These are phyloP conservation scores for Ogataea neopini DNA, from an alignment of 805 yeast genomes.

Conservation along the genomic window DNA sequence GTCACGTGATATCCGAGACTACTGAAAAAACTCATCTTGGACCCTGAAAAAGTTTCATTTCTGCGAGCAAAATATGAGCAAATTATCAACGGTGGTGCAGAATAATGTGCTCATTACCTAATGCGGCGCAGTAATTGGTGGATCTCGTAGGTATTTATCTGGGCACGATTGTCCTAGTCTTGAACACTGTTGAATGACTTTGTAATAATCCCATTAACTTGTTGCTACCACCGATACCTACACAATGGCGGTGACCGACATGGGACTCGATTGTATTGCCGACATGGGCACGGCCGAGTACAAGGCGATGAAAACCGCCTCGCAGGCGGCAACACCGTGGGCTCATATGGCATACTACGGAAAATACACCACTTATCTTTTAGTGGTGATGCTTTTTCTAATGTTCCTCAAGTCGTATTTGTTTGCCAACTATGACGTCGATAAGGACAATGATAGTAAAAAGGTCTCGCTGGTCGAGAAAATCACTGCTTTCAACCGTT, in stretches of 20 bases:
- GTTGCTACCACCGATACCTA: background rate
- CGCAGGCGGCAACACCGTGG: constrained; percentile 34
- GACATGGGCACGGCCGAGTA: constrained; percentile 34
- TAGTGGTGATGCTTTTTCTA: constrained; percentile 38
- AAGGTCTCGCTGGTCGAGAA: constrained; percentile 19
- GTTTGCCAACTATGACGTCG: constrained; percentile 21
- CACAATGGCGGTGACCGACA: background rate
- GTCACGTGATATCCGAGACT: background rate
- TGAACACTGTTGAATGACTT: too few species aligned
- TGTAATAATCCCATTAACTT: too few species aligned
- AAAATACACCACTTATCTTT: constrained; percentile 41
- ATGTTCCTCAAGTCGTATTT: constrained; percentile 34
- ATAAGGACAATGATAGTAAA: constrained; percentile 10
- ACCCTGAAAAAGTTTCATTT: background rate
- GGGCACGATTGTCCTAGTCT: too few species aligned
- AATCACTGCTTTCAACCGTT: constrained; percentile 33
- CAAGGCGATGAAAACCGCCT: constrained; percentile 20
- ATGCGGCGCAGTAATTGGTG: background rate
- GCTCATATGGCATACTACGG: constrained; percentile 39
- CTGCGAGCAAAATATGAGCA: constrained; percentile 1
- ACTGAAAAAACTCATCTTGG: background rate
- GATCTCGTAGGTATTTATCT: background rate
- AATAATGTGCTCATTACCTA: constrained; percentile 1
- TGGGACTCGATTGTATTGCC: constrained; percentile 41
- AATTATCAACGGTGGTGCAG: too few species aligned